Evolutionary conservation across 305 asterid genomes (phyloP), one percentile per base, ranked within the genome.

Genomic region (Solanum chacoense): DNA sequence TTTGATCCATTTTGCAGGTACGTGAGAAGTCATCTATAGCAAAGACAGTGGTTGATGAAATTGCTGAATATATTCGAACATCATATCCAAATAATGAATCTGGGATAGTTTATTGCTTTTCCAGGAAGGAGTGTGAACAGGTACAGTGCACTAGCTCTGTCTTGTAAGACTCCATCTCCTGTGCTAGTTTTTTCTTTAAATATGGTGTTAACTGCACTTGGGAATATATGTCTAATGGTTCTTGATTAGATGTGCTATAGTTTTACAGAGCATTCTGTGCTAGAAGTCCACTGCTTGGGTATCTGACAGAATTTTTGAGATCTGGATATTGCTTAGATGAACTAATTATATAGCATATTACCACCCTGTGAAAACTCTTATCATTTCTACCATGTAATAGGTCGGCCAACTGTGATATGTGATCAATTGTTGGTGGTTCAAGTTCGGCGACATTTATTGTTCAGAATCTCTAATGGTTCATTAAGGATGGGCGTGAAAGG

Each of bases 51-150:
- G 91, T 96, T 76, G 99, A 97, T 90, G 97, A 94, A 91, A 96
- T 97, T 89, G 93, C 98, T 89, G 98, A 94, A 89, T 97, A 91
- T 89, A 91, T 97, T 88, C 96, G 89, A 93, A 89, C 93, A 29
- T 94, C 98, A 85, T 95, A 93, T 92, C 98, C 98, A 89, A 95
- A 93, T 88, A 95, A 94, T 85, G 99, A 97, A 93, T 96, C 98
- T 87, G 99, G 99, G 90, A 97, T 97, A 86, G 98, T 97, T 29
- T 97, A 97, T 93, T 97, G 99, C 93, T 97, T 97, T 93, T 95
- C 99, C 88, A 94, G 99, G 79, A 97, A 95, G 94, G 99, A 97
- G 91, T 97, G 99, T 77, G 99, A 97, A 91, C 99, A 95, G 97
- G 99, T 96, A 67, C 72, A 9, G 5, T 38, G 26, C 85, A 40